Base-by-base conservation (phyloP, 2,329 filamentous ascomycete genomes). In the Pseudophaeomoniella oleicola region DNA sequence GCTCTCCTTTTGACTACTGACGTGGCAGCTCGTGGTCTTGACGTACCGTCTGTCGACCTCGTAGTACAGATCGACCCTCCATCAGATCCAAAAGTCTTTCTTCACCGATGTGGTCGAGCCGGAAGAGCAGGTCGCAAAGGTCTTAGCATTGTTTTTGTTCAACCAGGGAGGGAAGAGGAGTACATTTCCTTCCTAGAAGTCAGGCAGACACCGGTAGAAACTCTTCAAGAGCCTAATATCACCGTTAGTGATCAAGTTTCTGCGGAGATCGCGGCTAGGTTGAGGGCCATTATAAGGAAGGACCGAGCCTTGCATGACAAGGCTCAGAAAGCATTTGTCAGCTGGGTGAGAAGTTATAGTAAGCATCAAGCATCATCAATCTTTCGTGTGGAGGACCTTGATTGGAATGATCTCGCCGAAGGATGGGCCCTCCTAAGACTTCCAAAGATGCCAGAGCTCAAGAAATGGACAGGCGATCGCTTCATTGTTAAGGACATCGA, bases 291-390 rank as follows among this genome's bases (percentile, higher is more conserved):
- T 1, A 63, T 69, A 11, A 59, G 63, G 17, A 56, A 61, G 29
- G 80, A 84, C 52, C 64, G 79, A 16, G 72, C 75, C 16, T 53
- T 90, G 9, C 79, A 90, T 54, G 86, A 94, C 55, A 90, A 93
- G 50, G 86, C 81, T 1, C 85, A 94, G 52, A 77, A 79, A 42
- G 90, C 79, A 1, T 96, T 98, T 48, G 88, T 96, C 15, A 88
- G 81, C 52, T 96, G 86, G 82, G 76, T 93, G 1, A 76, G 86
- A 52, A 81, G 83, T 46, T 96, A 96, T 60, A 81, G 75, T 52
- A 92, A 90, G 50, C 90, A 96, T 51, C 77, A 87, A 46, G 86
- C 88, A 1, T 79, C 75, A 41, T 92, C 85, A 50, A 96, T 98
- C 46, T 98, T 98, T 64, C 75, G 81, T 9, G 65, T 85, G 2